Evolutionary conservation across 257 asterid species (phyloP).

Genomic region (Knoxia roxburghii): DNA sequence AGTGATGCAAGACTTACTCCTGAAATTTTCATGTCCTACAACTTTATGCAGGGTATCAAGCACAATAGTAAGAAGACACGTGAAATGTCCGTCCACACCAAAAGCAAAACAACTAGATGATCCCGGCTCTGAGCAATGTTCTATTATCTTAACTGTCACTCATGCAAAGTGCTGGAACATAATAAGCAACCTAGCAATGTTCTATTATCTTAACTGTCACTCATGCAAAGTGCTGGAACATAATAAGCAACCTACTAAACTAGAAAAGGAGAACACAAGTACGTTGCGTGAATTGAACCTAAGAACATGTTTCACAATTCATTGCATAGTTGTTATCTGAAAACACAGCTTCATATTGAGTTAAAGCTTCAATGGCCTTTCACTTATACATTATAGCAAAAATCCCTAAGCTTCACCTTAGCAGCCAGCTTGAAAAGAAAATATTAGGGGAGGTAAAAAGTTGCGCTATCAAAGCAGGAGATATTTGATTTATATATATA

Average conservation of each 20-base stretch:
- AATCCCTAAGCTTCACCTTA: background rate
- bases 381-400: background rate
- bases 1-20: background rate
- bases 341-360: background rate
- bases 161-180: background rate
- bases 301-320: background rate
- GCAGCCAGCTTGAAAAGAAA: background rate
- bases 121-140: background rate
- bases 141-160: background rate
- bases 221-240: background rate
- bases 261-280: background rate
- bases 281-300: background rate
- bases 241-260: background rate
- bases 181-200: background rate
- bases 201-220: background rate
- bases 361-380: background rate
- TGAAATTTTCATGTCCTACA: background rate
- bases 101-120: background rate
- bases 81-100: background rate
- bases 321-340: background rate
- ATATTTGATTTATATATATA: no score
- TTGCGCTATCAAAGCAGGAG: no score
- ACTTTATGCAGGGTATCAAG: background rate
- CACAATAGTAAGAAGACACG: background rate
- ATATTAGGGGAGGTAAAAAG: no score